Conservation (phyloP, 2,329 filamentous ascomycete genomes). For the Alternaria arbusti region DNA sequence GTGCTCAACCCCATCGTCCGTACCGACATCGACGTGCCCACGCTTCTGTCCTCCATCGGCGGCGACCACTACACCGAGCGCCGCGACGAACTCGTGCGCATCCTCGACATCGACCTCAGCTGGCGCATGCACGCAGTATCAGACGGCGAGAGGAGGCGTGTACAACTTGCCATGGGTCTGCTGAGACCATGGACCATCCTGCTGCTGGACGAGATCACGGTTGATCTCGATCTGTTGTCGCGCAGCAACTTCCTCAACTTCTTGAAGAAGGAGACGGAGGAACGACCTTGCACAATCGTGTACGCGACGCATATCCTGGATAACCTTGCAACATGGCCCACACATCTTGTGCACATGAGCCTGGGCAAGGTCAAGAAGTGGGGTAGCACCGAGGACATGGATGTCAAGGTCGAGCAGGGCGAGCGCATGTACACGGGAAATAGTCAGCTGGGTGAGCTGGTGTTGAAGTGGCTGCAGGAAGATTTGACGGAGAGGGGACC, state of each 20-base stretch:
- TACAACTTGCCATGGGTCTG: constrained; percentile 96
- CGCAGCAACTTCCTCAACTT: constrained; percentile 85
- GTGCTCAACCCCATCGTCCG: constrained; percentile 96
- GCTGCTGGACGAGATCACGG: constrained; percentile 94
- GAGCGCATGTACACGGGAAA: constrained; percentile 66
- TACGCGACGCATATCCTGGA: constrained; percentile 98
- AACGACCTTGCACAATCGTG: constrained; percentile 84
- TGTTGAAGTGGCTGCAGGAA: constrained; percentile 83
- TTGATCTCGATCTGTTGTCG: constrained; percentile 88
- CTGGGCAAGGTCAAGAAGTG: constrained; percentile 86
- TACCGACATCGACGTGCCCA: constrained; percentile 89
- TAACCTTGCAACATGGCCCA: constrained; percentile 93
- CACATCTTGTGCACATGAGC: constrained; percentile 95
- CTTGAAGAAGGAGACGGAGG: constrained; percentile 85
- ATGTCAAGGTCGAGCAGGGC: constrained; percentile 54
- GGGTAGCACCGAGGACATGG: constrained; percentile 72
- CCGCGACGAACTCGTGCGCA: constrained; percentile 82
- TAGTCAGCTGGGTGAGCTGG: constrained; percentile 83
- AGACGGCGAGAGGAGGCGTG: constrained; percentile 87
- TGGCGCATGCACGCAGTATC: constrained; percentile 98
- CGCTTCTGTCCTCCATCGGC: constrained; percentile 83
- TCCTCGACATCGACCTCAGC: constrained; percentile 87
- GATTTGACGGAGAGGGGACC: constrained; percentile 83
- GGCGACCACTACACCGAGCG: constrained; percentile 82
- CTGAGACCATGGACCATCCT: constrained; percentile 90